Evolutionary conservation across 179 eudicot species (phyloP).

Genomic region (Actinidia chinensis): DNA sequence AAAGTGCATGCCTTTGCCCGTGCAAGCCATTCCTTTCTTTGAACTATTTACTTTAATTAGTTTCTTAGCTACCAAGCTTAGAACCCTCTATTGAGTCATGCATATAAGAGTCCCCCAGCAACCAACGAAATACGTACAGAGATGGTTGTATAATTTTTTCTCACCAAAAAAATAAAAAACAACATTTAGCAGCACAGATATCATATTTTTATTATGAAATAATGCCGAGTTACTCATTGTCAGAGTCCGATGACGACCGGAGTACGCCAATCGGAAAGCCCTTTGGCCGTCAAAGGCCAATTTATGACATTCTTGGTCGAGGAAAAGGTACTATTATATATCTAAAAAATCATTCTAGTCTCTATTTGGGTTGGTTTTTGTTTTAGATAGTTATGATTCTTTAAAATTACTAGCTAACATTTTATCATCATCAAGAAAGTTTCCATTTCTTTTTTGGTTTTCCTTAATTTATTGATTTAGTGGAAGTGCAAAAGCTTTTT

Average conservation of each 20-base stretch:
- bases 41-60: neutral
- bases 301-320: conserved; percentile 38
- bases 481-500: neutral
- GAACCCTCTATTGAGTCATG: neutral
- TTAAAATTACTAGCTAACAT: too few relatives aligned
- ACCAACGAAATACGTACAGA: too few relatives aligned
- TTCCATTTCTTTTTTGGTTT: neutral
- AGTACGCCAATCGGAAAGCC: conserved; percentile 1
- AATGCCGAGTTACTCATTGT: conserved; percentile 22
- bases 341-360: neutral
- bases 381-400: too few relatives aligned
- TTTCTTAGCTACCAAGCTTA: conserved; percentile 16
- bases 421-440: too few relatives aligned
- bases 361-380: neutral
- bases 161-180: neutral
- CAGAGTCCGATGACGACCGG: conserved; percentile 30
- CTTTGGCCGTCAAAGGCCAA: conserved; percentile 37
- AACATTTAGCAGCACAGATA: neutral
- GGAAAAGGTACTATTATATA: conserved; percentile 36
- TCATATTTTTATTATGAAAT: neutral
- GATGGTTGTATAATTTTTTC: neutral
- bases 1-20: too few relatives aligned
- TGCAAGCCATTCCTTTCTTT: conserved; percentile 16
- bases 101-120: neutral
- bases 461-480: neutral